Evolutionary conservation across 768 basidiomycete species (phyloP).

Genomic region (Leccinum rimulosum): DNA sequence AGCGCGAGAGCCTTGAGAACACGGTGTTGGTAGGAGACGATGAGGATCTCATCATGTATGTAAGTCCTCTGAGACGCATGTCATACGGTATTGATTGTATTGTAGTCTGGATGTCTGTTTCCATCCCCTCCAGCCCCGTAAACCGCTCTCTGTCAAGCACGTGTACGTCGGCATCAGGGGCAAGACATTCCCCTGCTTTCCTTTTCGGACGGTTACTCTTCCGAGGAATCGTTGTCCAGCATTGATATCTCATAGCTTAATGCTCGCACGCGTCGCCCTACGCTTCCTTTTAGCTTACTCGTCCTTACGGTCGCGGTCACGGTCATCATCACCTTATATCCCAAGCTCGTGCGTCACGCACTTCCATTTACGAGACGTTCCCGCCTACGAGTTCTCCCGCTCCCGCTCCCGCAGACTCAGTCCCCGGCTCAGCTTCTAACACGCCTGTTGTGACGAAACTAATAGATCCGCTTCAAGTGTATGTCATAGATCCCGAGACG

Average conservation of each 20-base stretch:
- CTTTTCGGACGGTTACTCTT: conserved; percentile 62
- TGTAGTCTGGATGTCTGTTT: conserved; percentile 52
- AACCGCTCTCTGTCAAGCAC: conserved; percentile 65
- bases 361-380: conserved; percentile 63
- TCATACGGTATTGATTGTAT: conserved; percentile 1
- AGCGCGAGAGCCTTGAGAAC: conserved; percentile 67
- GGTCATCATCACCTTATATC: conserved; percentile 74
- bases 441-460: conserved; percentile 20
- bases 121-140: conserved; percentile 53
- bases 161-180: conserved; percentile 63
- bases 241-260: conserved; percentile 68
- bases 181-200: conserved; percentile 70
- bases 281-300: conserved; percentile 37
- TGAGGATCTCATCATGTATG: conserved; percentile 55
- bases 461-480: conserved; percentile 41
- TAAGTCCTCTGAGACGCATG: conserved; percentile 21
- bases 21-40: conserved; percentile 63
- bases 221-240: conserved; percentile 73
- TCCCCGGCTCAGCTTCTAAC: conserved; percentile 28
- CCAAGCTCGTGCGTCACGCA: conserved; percentile 58
- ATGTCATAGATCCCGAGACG: conserved; percentile 56
- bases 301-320: conserved; percentile 51
- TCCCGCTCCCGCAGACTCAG: conserved; percentile 5
- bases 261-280: conserved; percentile 46
- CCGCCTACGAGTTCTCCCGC: conserved; percentile 27